phyloP scores from a whole-genome alignment of 192 early-diverging fungal genomes.

The Coemansia sp. region DNA sequence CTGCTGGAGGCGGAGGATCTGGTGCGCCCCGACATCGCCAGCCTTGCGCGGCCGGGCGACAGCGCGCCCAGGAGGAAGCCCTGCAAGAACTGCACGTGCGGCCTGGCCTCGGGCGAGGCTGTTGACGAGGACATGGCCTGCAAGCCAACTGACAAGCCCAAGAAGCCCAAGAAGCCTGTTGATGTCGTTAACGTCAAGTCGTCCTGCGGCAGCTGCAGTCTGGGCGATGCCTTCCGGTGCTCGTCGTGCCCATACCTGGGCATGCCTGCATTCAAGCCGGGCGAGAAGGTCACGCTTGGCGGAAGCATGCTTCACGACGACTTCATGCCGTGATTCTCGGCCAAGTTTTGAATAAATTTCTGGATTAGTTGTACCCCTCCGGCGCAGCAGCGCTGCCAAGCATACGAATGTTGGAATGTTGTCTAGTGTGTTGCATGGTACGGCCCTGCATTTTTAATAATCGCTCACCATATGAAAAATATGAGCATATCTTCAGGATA shows the following conservation, averaged over 20 bases:
- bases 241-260: slow-evolving; percentile 93
- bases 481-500: too few relatives aligned
- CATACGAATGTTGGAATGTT: too few relatives aligned
- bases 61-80: slow-evolving; percentile 83
- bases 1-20: slow-evolving; percentile 84
- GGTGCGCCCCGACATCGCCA: slow-evolving; percentile 63
- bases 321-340: slow-evolving; percentile 34
- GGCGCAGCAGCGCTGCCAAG: too few relatives aligned
- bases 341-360: neutral
- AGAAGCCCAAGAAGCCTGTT: slow-evolving; percentile 46
- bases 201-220: slow-evolving; percentile 75
- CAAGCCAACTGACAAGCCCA: slow-evolving; percentile 57
- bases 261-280: slow-evolving; percentile 95
- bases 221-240: slow-evolving; percentile 98
- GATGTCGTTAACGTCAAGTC: slow-evolving; percentile 60
- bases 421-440: too few relatives aligned
- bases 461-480: too few relatives aligned
- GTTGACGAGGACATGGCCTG: slow-evolving; percentile 44
- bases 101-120: slow-evolving; percentile 78
- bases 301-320: slow-evolving; percentile 60
- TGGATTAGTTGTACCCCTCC: too few relatives aligned
- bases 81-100: slow-evolving; percentile 98
- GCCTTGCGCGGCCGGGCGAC: slow-evolving; percentile 67
- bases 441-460: too few relatives aligned
- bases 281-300: slow-evolving; percentile 85